These are phyloP conservation scores for Podaxis sp. DNA, from an alignment of 768 basidiomycete genomes.

Conservation along the genomic window DNA sequence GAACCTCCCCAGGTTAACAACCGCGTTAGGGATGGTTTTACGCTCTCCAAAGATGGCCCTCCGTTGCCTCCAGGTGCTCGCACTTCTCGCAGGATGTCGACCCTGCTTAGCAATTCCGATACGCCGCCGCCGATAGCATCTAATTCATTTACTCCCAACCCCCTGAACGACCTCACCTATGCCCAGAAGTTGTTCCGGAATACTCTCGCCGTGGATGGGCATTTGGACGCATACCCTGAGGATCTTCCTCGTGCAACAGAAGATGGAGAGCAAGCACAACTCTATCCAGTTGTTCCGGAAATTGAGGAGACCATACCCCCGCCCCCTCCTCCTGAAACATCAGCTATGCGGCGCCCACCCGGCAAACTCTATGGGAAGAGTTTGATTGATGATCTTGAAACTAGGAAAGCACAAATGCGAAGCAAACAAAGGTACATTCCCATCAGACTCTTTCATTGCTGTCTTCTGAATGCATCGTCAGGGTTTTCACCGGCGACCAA, in stretches of 20 bases:
- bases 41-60: conserved; percentile 64
- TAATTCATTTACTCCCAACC: conserved; percentile 76
- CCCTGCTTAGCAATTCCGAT: conserved; percentile 26
- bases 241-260: conserved; percentile 67
- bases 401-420: conserved; percentile 78
- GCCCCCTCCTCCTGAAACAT: conserved; percentile 17
- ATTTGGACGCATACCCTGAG: conserved; percentile 59
- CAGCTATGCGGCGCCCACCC: conserved; percentile 47
- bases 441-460: neutral
- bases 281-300: conserved; percentile 33
- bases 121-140: conserved; percentile 42
- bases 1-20: conserved; percentile 31
- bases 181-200: conserved; percentile 88
- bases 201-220: conserved; percentile 68
- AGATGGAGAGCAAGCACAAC: conserved; percentile 76
- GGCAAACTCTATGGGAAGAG: conserved; percentile 86
- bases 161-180: conserved; percentile 65
- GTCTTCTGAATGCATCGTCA: conserved; percentile 25
- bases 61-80: conserved; percentile 78
- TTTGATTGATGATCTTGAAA: conserved; percentile 87
- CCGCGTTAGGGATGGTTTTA: conserved; percentile 55
- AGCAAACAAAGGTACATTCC: conserved; percentile 70
- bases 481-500: conserved; percentile 86
- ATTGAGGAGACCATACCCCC: conserved; percentile 36
- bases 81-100: conserved; percentile 49